Evolutionary conservation across 164 flowering plant genomes (phyloP), one percentile per base, ranked within the genome.

Genomic region (Magnolia officinalis): DNA sequence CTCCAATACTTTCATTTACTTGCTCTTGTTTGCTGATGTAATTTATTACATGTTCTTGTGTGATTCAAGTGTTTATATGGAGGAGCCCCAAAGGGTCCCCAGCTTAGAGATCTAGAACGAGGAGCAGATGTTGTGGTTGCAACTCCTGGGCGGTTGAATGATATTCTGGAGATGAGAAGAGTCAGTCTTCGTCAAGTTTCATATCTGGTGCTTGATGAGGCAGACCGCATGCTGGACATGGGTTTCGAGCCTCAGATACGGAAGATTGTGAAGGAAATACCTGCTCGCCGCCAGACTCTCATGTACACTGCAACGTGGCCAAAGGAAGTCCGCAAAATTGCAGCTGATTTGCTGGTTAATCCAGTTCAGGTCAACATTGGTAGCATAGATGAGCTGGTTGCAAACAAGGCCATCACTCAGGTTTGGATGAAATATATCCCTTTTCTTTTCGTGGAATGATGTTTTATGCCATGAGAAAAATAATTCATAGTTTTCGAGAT

Each of bases 241-340:
- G 98, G 98, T 72, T 95, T 95, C 81, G 98, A 93, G 80, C 98
- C 98, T 70, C 98, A 93, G 82, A 92, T 95, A 61, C 82, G 94
- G 72, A 93, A 91, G 80, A 92, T 95, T 81, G 94, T 95, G 77
- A 91, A 90, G 52, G 96, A 89, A 79, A 81, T 95, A 18, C 95
- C 98, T 67, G 26, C 91, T 70, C 87, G 90, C 61, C 87, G 98
- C 24, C 98, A 94, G 84, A 94, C 98, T 49, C 89, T 94, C 74
- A 94, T 94, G 98, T 94, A 83, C 75, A 94, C 98, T 19, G 98
- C 98, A 61, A 95, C 98, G 21, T 95, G 98, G 98, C 98, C 98
- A 2, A 95, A 89, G 75, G 96, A 91, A 79, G 98, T 92, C 20
- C 87, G 98, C 52, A 91, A 88, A 79, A 95, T 95, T 75, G 97